Base-by-base conservation (phyloP, 2,329 filamentous ascomycete genomes). In the Cryphonectria parasitica region DNA sequence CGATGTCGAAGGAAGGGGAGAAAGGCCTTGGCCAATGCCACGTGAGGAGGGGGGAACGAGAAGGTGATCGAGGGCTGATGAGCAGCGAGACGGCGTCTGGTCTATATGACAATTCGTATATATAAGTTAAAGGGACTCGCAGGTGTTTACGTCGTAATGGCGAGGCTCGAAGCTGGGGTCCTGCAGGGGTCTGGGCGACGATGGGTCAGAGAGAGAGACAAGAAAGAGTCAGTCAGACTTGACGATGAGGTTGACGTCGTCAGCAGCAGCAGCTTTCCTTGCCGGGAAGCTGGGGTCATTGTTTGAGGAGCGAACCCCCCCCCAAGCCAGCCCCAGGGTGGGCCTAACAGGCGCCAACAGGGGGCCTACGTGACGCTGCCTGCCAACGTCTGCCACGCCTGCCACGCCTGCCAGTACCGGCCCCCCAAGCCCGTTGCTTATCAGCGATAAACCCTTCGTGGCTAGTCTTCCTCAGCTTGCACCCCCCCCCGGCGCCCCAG, bases 211-310 rank as follows among this genome's bases (percentile, higher is more conserved):
- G 11, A 43, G 41, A 45, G 17, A n/a, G 22, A n/a, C n/a, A n/a
- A 49, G 22, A n/a, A 19, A 49, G 36, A 39, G 36, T 39, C 36
- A 39, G 45, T 49, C 45, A 49, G 45, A 49, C 8, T 49, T 67
- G 68, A 66, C 61, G 68, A 61, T 39, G 60, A 56, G 61, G 60
- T 64, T 71, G 71, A 71, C 70, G 69, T 72, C 71, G 71, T 72
- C 70, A 72, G 71, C 64, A 56, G 54, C n/a, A 62, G 70, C 67
- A 39, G 36, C 36, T n/a, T 64, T 70, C 31, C 65, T 43, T 28
- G 31, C 34, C 49, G 17, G 36, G 34, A 25, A 39, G 52, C 60
- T 56, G 56, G 34, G 52, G 52, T 58, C 22, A 34, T 22, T 60
- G 54, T 54, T 58, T 69, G 54, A 71, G 69, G 60, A 64, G 52